A percentile compares a stretch with the other conserved stretches of the same genome.
Conservation (phyloP, 176 grass and related monocot genomes). For the Typha latifolia region DNA sequence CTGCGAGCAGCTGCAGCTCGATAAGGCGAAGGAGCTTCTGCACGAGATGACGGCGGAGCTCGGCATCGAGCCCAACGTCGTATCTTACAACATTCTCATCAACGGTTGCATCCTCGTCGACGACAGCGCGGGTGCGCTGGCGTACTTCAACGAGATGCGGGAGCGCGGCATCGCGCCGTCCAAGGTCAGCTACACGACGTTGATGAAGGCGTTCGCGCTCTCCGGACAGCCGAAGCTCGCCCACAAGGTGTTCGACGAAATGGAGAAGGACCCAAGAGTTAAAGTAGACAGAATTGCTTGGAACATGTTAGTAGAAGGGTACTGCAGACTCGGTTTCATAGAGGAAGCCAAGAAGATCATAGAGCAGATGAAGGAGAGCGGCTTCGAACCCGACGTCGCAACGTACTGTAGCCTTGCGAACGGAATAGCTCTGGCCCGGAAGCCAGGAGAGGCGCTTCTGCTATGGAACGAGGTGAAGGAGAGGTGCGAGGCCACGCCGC, state of each 20-base stretch:
- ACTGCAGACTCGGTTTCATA: conserved; percentile 54
- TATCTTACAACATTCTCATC: conserved; percentile 87
- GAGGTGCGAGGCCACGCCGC: conserved; percentile 29
- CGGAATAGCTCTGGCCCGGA: conserved; percentile 41
- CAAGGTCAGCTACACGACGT: conserved; percentile 78
- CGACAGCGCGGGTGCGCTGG: conserved; percentile 52
- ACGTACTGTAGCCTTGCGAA: conserved; percentile 88
- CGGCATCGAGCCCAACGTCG: conserved; percentile 51
- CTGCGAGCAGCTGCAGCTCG: conserved; percentile 61
- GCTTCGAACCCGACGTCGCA: conserved; percentile 39
- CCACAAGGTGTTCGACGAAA: conserved; percentile 83
- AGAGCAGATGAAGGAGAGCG: conserved; percentile 59
- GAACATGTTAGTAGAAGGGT: conserved; percentile 80
- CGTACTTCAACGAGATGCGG: conserved; percentile 81
- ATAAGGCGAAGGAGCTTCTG: conserved; percentile 45
- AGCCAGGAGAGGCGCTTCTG: conserved; percentile 75
- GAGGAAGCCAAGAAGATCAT: conserved; percentile 53
- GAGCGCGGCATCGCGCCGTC: conserved; percentile 53
- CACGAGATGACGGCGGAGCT: conserved; percentile 22
- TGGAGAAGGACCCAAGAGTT: conserved; percentile 65
- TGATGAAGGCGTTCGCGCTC: conserved; percentile 82
- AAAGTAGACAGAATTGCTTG: conserved; percentile 55
- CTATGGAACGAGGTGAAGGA: conserved; percentile 84
- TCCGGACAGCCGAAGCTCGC: conserved; percentile 71
- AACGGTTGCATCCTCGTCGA: conserved; percentile 73